A percentile compares a stretch with the other conserved stretches of the same genome.
These are phyloP conservation scores for Tanozyma kutaoensis DNA, from an alignment of 805 yeast species.

Conservation along the genomic window DNA sequence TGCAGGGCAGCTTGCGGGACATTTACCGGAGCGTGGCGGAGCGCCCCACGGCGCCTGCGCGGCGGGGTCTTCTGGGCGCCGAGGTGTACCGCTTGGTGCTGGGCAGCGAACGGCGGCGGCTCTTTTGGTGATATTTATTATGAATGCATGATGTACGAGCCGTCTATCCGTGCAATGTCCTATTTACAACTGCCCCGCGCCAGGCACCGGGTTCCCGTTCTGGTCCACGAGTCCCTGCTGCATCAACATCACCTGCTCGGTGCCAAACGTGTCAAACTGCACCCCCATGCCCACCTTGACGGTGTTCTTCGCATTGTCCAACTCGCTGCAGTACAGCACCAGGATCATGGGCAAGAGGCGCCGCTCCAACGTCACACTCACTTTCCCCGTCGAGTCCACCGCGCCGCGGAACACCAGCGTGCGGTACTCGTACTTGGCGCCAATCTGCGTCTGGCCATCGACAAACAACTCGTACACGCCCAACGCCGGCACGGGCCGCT, in stretches of 20 bases:
- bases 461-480: conserved; percentile 46
- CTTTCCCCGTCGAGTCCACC: conserved; percentile 83
- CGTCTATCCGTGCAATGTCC: too few relatives aligned
- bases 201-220: conserved; percentile 77
- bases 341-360: conserved; percentile 87
- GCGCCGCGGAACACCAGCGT: conserved; percentile 94
- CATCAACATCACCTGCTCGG: conserved; percentile 84
- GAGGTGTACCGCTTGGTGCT: too few relatives aligned
- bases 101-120: too few relatives aligned
- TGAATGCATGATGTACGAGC: too few relatives aligned
- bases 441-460: conserved; percentile 87
- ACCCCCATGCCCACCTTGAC: conserved; percentile 87
- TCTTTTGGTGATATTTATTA: too few relatives aligned
- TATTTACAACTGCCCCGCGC: conserved; percentile 45
- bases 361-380: conserved; percentile 82
- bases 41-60: too few relatives aligned
- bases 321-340: conserved; percentile 79
- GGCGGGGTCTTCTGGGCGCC: too few relatives aligned
- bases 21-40: too few relatives aligned
- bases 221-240: conserved; percentile 77
- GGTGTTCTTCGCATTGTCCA: conserved; percentile 64
- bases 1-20: too few relatives aligned
- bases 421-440: conserved; percentile 97
- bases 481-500: conserved; percentile 62
- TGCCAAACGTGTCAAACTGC: conserved; percentile 91